Conservation (phyloP, 768 basidiomycete genomes). For the Peribolospora baueri region DNA sequence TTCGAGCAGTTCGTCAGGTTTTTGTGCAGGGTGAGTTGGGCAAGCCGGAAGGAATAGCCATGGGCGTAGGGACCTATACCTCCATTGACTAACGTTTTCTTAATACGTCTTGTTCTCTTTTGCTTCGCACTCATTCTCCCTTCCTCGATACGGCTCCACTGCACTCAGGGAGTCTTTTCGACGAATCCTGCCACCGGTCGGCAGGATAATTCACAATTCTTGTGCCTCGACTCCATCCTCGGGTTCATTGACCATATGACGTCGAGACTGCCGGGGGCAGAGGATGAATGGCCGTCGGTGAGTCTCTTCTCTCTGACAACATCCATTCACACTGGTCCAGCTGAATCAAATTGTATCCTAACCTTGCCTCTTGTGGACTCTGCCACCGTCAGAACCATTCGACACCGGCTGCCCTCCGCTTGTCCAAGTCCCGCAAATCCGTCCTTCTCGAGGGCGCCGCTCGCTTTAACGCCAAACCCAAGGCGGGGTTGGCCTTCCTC, state of each 20-base stretch:
- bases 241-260: constrained; percentile 76
- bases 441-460: constrained; percentile 57
- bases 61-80: too few relatives aligned
- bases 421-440: constrained; percentile 62
- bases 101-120: not conserved
- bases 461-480: constrained; percentile 81
- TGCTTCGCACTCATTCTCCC: not conserved
- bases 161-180: constrained; percentile 50
- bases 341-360: not conserved
- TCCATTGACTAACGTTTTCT: too few relatives aligned
- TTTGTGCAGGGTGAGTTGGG: constrained; percentile 32
- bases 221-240: constrained; percentile 68
- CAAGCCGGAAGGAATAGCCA: too few relatives aligned
- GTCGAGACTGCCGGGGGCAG: constrained; percentile 30
- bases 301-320: constrained; percentile 13
- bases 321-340: not conserved
- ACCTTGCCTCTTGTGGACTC: not conserved
- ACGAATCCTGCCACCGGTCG: constrained; percentile 29
- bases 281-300: constrained; percentile 40
- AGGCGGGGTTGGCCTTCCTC: constrained; percentile 63
- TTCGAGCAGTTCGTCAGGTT: constrained; percentile 77
- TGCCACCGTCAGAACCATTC: constrained; percentile 28
- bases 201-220: constrained; percentile 52
- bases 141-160: too few relatives aligned
- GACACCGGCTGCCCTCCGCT: constrained; percentile 32